Conservation (phyloP, 2,329 filamentous ascomycete species). For the Xylariaceae sp. region DNA sequence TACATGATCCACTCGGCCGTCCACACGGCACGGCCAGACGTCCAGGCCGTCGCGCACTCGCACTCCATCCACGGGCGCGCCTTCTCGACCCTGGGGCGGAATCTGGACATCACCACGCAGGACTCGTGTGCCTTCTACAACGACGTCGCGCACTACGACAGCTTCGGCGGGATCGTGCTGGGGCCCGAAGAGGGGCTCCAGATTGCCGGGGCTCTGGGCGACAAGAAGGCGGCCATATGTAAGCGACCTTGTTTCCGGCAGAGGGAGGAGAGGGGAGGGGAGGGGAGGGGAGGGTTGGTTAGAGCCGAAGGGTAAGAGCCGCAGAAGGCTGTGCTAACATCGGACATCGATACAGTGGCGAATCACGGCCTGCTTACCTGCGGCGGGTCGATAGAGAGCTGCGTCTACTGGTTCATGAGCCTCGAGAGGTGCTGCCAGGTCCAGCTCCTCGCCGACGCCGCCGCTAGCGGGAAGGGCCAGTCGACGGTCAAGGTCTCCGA, state of each 20-base stretch:
- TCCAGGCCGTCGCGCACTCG: conserved; percentile 46
- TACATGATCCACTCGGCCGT: conserved; percentile 47
- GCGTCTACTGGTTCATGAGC: conserved; percentile 47
- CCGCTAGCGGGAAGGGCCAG: conserved; percentile 53
- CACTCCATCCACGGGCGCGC: conserved; percentile 48
- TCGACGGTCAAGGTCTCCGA: conserved; percentile 60
- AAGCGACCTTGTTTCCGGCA: no score
- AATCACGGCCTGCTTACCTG: conserved; percentile 49
- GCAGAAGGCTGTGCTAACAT: no score
- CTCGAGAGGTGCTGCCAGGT: conserved; percentile 41
- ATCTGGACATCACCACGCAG: conserved; percentile 58
- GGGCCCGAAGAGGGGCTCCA: conserved; percentile 41
- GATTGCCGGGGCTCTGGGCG: conserved; percentile 40
- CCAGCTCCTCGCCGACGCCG: conserved; percentile 49
- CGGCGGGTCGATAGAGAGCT: conserved; percentile 40
- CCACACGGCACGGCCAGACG: conserved; percentile 47
- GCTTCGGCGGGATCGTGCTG: conserved; percentile 45
- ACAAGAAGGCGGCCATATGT: conserved; percentile 40
- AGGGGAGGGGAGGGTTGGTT: no score
- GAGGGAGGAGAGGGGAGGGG: no score
- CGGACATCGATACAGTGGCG: no score
- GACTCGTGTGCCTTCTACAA: conserved; percentile 54
- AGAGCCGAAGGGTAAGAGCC: no score
- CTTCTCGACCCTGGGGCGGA: conserved; percentile 54
- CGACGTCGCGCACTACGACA: conserved; percentile 36